A percentile compares a stretch with the other conserved stretches of the same genome.
These are phyloP conservation scores for Blastobotrys petasosporus DNA, from an alignment of 1,139 yeast genomes.

Conservation along the genomic window DNA sequence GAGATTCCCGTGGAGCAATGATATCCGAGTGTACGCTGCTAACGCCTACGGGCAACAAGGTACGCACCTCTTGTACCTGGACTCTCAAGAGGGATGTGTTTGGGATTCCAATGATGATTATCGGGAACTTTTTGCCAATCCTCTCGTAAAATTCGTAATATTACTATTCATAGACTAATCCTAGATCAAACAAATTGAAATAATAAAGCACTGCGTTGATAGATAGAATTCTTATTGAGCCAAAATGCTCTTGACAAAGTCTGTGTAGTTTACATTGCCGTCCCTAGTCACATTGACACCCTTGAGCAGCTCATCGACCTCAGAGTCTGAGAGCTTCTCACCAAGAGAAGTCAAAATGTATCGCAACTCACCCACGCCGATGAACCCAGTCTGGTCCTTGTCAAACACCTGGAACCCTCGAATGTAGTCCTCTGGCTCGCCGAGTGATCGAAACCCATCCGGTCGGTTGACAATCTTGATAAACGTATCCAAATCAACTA, in stretches of 20 bases:
- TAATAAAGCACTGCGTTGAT: neutral
- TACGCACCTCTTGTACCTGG: conserved; percentile 81
- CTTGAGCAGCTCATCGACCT: conserved; percentile 91
- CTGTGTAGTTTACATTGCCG: conserved; percentile 83
- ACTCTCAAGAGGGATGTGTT: conserved; percentile 84
- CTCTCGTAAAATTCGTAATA: conserved; percentile 8
- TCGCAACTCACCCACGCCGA: conserved; percentile 94
- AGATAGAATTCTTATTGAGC: conserved; percentile 51
- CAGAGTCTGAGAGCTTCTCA: conserved; percentile 81
- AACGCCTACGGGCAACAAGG: conserved; percentile 44
- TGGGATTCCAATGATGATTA: conserved; percentile 93
- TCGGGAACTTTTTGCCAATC: conserved; percentile 80
- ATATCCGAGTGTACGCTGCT: conserved; percentile 78
- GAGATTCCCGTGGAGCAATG: conserved; percentile 77
- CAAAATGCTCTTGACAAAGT: conserved; percentile 86
- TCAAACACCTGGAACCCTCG: conserved; percentile 98
- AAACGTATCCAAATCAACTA: conserved; percentile 69
- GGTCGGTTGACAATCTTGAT: conserved; percentile 77
- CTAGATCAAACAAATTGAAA: too few relatives aligned
- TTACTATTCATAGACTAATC: too few relatives aligned
- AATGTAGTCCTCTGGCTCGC: conserved; percentile 94
- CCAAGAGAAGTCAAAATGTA: conserved; percentile 89
- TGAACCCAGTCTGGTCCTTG: conserved; percentile 90
- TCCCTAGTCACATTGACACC: conserved; percentile 92
- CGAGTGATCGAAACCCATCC: conserved; percentile 82